These are phyloP conservation scores for Poa annua DNA, from an alignment of 176 grass and related monocot genomes.

Conservation along the genomic window DNA sequence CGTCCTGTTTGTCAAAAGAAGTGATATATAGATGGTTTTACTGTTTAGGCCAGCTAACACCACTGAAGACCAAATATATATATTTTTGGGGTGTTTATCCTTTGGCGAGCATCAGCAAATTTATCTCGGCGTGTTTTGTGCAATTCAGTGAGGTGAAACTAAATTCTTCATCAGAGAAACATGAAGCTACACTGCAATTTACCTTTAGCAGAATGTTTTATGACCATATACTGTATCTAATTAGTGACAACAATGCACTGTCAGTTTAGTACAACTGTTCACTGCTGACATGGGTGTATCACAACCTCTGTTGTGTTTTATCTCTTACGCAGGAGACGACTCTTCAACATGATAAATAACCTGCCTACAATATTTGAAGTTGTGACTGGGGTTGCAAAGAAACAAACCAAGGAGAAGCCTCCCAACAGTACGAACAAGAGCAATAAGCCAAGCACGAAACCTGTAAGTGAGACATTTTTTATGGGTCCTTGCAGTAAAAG, in stretches of 20 bases:
- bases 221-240: not conserved
- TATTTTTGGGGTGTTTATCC: no score
- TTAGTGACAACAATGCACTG: not conserved
- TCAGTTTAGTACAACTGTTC: slow-evolving; percentile 16
- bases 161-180: not conserved
- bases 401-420: slow-evolving; percentile 82
- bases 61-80: not conserved
- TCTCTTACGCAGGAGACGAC: slow-evolving; percentile 62
- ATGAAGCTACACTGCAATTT: not conserved
- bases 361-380: slow-evolving; percentile 95
- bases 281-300: slow-evolving; percentile 11
- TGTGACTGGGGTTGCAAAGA: slow-evolving; percentile 84
- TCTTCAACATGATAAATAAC: slow-evolving; percentile 97
- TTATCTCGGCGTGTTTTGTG: not conserved
- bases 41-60: not conserved
- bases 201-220: not conserved
- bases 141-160: not conserved
- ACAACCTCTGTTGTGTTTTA: not conserved
- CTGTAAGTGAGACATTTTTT: slow-evolving; percentile 46
- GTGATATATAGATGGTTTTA: not conserved
- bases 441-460: slow-evolving; percentile 73
- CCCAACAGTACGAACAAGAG: slow-evolving; percentile 75
- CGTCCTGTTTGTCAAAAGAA: not conserved
- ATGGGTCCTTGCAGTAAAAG: slow-evolving; percentile 18
- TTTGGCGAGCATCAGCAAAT: slow-evolving; percentile 17